phyloP scores from a whole-genome alignment of 2,329 filamentous ascomycete species.

The Ceratocystiopsis minuta region DNA sequence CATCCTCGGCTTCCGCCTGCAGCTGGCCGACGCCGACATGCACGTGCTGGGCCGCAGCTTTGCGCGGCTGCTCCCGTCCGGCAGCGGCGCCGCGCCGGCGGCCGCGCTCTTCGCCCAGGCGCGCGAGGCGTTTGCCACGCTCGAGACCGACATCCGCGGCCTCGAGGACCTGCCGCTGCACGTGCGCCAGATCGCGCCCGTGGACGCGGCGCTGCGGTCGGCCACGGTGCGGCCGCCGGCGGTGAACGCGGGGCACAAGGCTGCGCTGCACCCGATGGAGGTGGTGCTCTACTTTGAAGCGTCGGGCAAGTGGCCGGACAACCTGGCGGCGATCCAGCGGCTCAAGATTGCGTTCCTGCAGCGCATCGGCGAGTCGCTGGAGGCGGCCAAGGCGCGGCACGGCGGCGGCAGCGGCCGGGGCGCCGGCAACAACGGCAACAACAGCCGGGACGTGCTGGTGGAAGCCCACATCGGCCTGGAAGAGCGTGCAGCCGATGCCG shows the following conservation, averaged over 20 bases:
- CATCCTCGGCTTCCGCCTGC: constrained; percentile 51
- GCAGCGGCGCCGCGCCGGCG: constrained; percentile 22
- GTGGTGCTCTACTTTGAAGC: constrained; percentile 83
- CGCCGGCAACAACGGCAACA: constrained; percentile 7
- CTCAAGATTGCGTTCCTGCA: constrained; percentile 85
- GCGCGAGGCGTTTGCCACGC: constrained; percentile 48
- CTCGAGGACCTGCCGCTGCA: constrained; percentile 78
- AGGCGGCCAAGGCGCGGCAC: constrained; percentile 27
- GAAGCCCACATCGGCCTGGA: constrained; percentile 63
- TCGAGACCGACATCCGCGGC: constrained; percentile 60
- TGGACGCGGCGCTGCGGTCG: constrained; percentile 56
- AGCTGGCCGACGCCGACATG: constrained; percentile 35
- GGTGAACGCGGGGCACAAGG: constrained; percentile 24
- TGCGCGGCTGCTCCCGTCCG: no score
- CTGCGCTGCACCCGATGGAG: constrained; percentile 42
- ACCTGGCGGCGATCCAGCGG: constrained; percentile 75
- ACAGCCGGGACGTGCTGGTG: constrained; percentile 23
- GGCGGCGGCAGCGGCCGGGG: no score
- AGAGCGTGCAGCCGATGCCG: constrained; percentile 46
- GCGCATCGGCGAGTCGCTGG: constrained; percentile 53
- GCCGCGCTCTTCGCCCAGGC: constrained; percentile 46
- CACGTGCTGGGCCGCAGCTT: constrained; percentile 22
- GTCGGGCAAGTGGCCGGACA: constrained; percentile 85
- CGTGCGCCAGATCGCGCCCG: constrained; percentile 59
- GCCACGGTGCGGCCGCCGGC: constrained; percentile 41